Evolutionary conservation across 1,284 basidiomycete genomes (phyloP).

Genomic region (Xanthoconium separans): DNA sequence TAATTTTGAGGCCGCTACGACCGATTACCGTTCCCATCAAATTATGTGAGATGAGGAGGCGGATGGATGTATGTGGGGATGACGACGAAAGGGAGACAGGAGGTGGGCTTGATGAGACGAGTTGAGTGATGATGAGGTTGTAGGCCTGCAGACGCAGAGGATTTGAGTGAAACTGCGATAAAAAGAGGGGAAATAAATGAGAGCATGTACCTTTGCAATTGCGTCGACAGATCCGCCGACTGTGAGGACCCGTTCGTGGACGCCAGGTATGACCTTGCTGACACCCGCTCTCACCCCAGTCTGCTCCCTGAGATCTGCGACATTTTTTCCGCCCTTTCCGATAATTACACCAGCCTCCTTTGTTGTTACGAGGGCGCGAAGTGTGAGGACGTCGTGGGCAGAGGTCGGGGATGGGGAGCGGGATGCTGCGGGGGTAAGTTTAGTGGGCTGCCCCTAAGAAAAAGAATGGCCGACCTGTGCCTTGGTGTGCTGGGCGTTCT

Average conservation of each 20-base stretch:
- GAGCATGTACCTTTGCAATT: conserved; percentile 77
- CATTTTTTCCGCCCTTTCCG: conserved; percentile 95
- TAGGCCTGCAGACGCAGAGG: conserved; percentile 66
- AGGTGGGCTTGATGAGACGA: conserved; percentile 76
- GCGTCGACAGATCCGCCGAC: conserved; percentile 90
- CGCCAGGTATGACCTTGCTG: conserved; percentile 95
- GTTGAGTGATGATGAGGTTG: conserved; percentile 90
- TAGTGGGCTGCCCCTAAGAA: conserved; percentile 12
- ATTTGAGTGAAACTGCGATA: conserved; percentile 3
- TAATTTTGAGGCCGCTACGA: conserved; percentile 96
- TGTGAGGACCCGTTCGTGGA: conserved; percentile 96
- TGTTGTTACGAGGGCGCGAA: conserved; percentile 91
- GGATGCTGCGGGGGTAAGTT: conserved; percentile 51
- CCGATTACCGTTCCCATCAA: conserved; percentile 99
- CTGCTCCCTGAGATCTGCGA: conserved; percentile 91
- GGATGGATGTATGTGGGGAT: conserved; percentile 83
- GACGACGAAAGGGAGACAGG: conserved; percentile 62
- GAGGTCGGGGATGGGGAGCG: conserved; percentile 60
- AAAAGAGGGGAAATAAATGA: conserved; percentile 1
- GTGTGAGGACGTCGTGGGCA: conserved; percentile 72
- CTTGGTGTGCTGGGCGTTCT: conserved; percentile 52
- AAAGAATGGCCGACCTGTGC: conserved; percentile 42
- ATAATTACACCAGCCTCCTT: conserved; percentile 98
- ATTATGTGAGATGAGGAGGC: conserved; percentile 96
- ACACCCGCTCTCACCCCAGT: conserved; percentile 98